Evolutionary conservation across 805 yeast genomes (phyloP), one percentile per base, ranked within the genome.

Genomic region (Barnettozyma sp.): DNA sequence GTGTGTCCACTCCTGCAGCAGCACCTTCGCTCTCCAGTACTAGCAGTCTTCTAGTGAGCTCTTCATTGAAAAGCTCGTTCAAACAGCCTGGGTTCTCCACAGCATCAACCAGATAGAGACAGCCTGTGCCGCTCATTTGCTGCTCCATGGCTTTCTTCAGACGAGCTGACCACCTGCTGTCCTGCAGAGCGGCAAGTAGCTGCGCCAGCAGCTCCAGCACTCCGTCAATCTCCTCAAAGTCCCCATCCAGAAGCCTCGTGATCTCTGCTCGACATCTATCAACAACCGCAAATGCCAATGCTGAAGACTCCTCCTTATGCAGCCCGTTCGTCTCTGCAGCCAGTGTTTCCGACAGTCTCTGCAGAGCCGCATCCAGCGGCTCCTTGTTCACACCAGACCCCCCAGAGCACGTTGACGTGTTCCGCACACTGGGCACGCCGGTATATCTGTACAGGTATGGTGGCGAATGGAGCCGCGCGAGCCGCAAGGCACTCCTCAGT

Each of bases 201-300:
- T 20, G 26, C 6, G 19, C 8, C 9, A 36, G 14, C 12, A 36
- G 33, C 4, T 13, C 18, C 11, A 32, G 19, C 24, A 33, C 32
- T 5, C 22, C 30, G 3, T 18, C 22, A 15, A 33, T 27, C 12
- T 23, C 15, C 4, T 27, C 16, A 13, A 27, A n/a, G 7, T 33
- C 29, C 3, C 31, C 33, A 23, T 27, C 20, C 22, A 33, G 15
- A 12, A 36, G 15, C 13, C 21, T 27, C 12, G 15, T 12, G 6
- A 32, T 23, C 26, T 32, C 36, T 16, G 17, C 15, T 7, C 30
- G 29, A 21, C 36, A 36, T 16, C 28, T 36, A 14, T 24, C 17
- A 7, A 33, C 12, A 9, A 36, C 9, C 6, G 33, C 20, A n/a
- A 20, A 16, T 5, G 26, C 28, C 19, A 36, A 17, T 4, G 22